These are phyloP conservation scores for Baorangia bicolor DNA, from an alignment of 768 basidiomycete species.

Conservation along the genomic window DNA sequence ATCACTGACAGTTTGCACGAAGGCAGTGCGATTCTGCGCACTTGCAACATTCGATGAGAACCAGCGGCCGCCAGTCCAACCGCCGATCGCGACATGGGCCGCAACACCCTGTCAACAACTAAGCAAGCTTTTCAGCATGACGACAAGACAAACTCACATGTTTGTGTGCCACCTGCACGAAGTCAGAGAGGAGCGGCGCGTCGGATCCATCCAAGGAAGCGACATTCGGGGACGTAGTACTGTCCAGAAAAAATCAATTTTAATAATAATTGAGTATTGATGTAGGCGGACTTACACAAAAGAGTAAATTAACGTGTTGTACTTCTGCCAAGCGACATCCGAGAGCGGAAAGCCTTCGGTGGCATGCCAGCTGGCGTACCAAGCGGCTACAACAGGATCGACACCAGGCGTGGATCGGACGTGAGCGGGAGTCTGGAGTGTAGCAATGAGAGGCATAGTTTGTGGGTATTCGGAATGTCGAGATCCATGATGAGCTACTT, in stretches of 20 bases:
- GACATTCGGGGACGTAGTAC: slow-evolving; percentile 33
- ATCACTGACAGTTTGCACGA: slow-evolving; percentile 51
- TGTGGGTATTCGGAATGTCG: neutral
- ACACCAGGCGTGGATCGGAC: neutral
- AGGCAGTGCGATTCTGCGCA: slow-evolving; percentile 54
- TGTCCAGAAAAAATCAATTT: slow-evolving; percentile 7
- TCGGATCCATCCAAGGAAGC: slow-evolving; percentile 40
- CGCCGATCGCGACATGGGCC: slow-evolving; percentile 61
- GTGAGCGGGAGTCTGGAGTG: neutral
- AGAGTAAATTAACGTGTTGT: slow-evolving; percentile 58
- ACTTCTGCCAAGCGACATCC: slow-evolving; percentile 65
- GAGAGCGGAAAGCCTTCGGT: slow-evolving; percentile 45
- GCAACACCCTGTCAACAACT: slow-evolving; percentile 44
- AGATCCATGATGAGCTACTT: neutral
- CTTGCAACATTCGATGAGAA: slow-evolving; percentile 51
- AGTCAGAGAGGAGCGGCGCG: slow-evolving; percentile 48
- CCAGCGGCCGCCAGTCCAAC: slow-evolving; percentile 57
- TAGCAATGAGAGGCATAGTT: neutral
- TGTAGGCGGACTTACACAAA: slow-evolving; percentile 46
- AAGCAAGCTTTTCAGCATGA: neutral
- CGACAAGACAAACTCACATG: slow-evolving; percentile 23
- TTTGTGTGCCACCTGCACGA: slow-evolving; percentile 46
- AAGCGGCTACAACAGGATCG: slow-evolving; percentile 40
- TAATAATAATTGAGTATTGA: no score
- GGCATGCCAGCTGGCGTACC: slow-evolving; percentile 60